These are phyloP conservation scores for Cucurbita ficifolia DNA, from an alignment of 306 rosid genomes.

Conservation along the genomic window DNA sequence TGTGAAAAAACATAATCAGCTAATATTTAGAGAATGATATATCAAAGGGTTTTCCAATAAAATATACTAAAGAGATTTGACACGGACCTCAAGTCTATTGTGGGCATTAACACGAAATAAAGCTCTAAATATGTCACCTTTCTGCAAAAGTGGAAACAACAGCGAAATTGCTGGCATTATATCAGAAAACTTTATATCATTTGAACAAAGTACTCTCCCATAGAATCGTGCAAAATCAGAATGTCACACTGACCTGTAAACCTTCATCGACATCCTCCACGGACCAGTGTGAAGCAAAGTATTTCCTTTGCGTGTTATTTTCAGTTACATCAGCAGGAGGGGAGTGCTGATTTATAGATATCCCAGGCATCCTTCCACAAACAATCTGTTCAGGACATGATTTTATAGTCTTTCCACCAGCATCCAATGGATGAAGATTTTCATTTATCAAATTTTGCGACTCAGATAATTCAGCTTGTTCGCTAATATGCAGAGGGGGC, in stretches of 20 bases:
- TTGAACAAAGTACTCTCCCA: neutral
- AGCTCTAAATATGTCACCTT: conserved; percentile 58
- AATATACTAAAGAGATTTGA: neutral
- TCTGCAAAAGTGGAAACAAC: conserved; percentile 37
- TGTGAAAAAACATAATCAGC: neutral
- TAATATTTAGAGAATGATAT: neutral
- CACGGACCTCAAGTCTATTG: conserved; percentile 63
- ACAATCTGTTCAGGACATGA: conserved; percentile 17
- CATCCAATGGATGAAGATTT: conserved; percentile 5
- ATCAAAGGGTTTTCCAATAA: neutral
- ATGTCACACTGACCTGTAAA: conserved; percentile 38
- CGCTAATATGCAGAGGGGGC: conserved; percentile 32
- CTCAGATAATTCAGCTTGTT: conserved; percentile 12
- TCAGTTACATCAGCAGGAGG: conserved; percentile 19
- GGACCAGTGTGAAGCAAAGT: conserved; percentile 61
- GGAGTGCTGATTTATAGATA: conserved; percentile 17
- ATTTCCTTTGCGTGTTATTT: conserved; percentile 14
- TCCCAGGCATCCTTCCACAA: conserved; percentile 16
- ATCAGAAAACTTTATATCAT: neutral
- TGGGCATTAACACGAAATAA: conserved; percentile 66
- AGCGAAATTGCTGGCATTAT: conserved; percentile 1
- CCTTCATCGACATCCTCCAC: conserved; percentile 46
- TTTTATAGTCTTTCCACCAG: conserved; percentile 16
- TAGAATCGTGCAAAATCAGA: neutral
- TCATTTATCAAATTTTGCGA: conserved; percentile 9